Evolutionary conservation across 2,329 filamentous ascomycete genomes (phyloP).

Genomic region (Epichloe festucae): DNA sequence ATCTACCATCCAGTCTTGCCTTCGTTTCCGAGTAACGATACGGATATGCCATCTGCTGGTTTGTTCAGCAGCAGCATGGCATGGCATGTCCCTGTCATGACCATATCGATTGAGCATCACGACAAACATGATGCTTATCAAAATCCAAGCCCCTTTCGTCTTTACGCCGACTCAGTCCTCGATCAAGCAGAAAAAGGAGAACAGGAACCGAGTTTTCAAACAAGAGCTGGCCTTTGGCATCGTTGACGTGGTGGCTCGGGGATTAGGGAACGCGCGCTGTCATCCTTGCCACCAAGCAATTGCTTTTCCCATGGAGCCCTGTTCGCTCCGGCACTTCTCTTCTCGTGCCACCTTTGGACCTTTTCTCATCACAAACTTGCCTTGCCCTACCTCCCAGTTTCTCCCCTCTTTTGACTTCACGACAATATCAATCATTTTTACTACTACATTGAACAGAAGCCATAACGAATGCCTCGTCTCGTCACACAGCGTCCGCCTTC

Average conservation of each 20-base stretch:
- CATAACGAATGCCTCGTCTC: neutral
- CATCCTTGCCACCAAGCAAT: slow-evolving; percentile 4
- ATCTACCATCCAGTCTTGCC: neutral
- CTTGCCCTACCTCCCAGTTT: neutral
- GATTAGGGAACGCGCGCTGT: neutral
- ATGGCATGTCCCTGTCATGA: neutral
- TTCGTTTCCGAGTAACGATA: neutral
- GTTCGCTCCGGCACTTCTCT: slow-evolving; percentile 1
- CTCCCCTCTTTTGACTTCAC: neutral
- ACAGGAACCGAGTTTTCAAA: neutral
- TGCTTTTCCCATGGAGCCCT: neutral
- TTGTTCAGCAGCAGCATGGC: neutral
- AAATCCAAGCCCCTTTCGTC: neutral
- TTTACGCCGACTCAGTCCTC: neutral
- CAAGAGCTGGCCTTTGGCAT: neutral
- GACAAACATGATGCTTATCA: neutral
- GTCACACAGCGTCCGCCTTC: neutral
- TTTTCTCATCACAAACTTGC: neutral
- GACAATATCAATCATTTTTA: neutral
- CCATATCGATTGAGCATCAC: neutral
- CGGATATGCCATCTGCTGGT: neutral
- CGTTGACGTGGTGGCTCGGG: neutral
- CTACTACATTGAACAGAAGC: neutral
- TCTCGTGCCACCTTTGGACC: neutral
- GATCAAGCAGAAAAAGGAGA: neutral